These are phyloP conservation scores for Ciborinia camelliae DNA, from an alignment of 2,329 filamentous ascomycete genomes.

Conservation along the genomic window DNA sequence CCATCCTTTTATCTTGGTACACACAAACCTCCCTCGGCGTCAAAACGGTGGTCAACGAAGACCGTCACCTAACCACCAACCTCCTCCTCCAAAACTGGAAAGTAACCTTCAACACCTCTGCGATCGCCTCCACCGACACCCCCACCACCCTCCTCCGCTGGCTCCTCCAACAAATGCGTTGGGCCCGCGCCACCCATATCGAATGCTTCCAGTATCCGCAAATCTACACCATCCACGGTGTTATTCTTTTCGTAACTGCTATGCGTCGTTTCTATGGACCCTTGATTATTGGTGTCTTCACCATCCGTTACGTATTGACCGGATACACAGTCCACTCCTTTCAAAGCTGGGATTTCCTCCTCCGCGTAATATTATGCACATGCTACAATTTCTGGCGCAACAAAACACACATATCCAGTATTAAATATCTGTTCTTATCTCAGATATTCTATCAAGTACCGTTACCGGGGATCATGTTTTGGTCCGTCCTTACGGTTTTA, in stretches of 20 bases:
- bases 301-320: constrained; percentile 37
- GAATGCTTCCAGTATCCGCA: constrained; percentile 39
- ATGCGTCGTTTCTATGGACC: constrained; percentile 37
- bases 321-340: constrained; percentile 34
- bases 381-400: constrained; percentile 37
- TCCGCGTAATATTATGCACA: constrained; percentile 35
- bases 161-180: constrained; percentile 41
- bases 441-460: constrained; percentile 39
- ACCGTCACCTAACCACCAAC: constrained; percentile 41
- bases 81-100: constrained; percentile 39
- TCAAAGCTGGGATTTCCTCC: constrained; percentile 33
- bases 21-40: constrained; percentile 39
- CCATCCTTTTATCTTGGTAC: constrained; percentile 39
- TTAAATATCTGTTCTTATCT: constrained; percentile 24
- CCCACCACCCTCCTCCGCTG: constrained; percentile 38
- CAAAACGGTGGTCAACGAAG: constrained; percentile 41
- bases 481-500: constrained; percentile 38
- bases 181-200: constrained; percentile 39
- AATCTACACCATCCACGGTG: constrained; percentile 38
- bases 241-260: constrained; percentile 39
- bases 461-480: constrained; percentile 39
- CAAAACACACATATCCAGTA: constrained; percentile 32
- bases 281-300: constrained; percentile 33
- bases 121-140: constrained; percentile 40
- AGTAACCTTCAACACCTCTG: constrained; percentile 38